Conservation (phyloP, 1,284 basidiomycete genomes). For the Leccinum pseudoinsigne region DNA sequence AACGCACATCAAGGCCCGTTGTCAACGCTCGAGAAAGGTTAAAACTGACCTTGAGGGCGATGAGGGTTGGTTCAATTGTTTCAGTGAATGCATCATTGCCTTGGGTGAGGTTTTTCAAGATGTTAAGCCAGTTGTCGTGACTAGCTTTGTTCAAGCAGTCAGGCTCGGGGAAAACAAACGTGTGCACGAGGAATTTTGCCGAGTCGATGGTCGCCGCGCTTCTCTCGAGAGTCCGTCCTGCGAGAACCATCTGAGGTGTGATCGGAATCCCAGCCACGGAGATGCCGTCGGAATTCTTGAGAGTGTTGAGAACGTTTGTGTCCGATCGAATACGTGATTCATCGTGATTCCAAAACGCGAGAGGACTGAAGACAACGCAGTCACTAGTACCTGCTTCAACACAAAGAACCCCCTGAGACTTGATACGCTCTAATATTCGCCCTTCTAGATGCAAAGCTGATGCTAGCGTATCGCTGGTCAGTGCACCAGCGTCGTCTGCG, state of each 20-base stretch:
- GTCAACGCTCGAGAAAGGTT: not conserved
- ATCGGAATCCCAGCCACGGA: slow-evolving; percentile 61
- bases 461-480: slow-evolving; percentile 59
- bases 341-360: slow-evolving; percentile 73
- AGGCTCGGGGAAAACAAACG: slow-evolving; percentile 74
- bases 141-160: slow-evolving; percentile 64
- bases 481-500: slow-evolving; percentile 52
- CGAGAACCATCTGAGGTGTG: slow-evolving; percentile 72
- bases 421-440: slow-evolving; percentile 49
- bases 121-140: slow-evolving; percentile 62
- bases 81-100: slow-evolving; percentile 45
- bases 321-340: slow-evolving; percentile 53
- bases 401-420: slow-evolving; percentile 46
- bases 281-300: slow-evolving; percentile 51
- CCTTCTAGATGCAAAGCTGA: slow-evolving; percentile 65
- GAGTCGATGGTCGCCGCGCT: slow-evolving; percentile 54
- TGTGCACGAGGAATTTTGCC: slow-evolving; percentile 71
- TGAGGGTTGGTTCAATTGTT: slow-evolving; percentile 58
- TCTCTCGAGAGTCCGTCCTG: slow-evolving; percentile 59
- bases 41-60: slow-evolving; percentile 65
- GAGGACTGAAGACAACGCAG: slow-evolving; percentile 72
- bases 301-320: slow-evolving; percentile 54
- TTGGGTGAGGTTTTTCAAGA: slow-evolving; percentile 48
- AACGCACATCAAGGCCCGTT: slow-evolving; percentile 15
- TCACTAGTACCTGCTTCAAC: slow-evolving; percentile 42